These are phyloP conservation scores for Panicum virgatum DNA, from an alignment of 202 grass and related monocot species.

Conservation along the genomic window DNA sequence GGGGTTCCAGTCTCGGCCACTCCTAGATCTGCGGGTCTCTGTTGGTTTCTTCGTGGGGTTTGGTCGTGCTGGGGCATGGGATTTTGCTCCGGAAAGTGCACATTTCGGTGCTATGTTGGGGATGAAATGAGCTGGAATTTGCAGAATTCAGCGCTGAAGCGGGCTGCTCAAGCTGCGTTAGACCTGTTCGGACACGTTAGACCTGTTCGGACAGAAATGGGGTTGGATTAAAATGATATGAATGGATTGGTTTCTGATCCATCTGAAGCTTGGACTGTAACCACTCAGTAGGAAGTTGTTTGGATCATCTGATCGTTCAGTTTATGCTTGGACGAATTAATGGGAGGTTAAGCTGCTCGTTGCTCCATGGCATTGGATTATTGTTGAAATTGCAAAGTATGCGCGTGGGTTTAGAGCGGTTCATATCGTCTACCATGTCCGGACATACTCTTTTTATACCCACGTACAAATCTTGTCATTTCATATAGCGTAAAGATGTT, in stretches of 20 bases:
- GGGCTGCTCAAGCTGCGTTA: background rate
- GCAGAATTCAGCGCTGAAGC: background rate
- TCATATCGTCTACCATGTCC: background rate
- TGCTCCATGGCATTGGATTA: background rate
- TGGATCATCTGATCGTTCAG: background rate
- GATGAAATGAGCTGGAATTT: conserved; percentile 10
- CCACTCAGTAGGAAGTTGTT: background rate
- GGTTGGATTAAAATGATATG: conserved; percentile 7
- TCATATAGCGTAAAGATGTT: conserved; percentile 6
- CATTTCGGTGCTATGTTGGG: conserved; percentile 18
- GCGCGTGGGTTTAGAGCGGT: background rate
- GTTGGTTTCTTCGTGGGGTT: conserved; percentile 9
- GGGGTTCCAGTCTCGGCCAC: background rate
- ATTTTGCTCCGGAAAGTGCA: conserved; percentile 3
- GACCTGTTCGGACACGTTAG: too few relatives aligned
- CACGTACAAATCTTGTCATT: background rate
- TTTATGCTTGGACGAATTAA: conserved; percentile 5
- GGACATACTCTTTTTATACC: background rate
- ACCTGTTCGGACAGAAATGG: background rate
- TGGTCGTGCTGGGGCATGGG: conserved; percentile 17
- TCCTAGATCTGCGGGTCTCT: conserved; percentile 35
- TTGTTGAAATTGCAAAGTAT: background rate
- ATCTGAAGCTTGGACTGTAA: conserved; percentile 13
- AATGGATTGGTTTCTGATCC: conserved; percentile 20
- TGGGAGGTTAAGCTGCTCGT: background rate